Conservation (phyloP, 768 basidiomycete species). For the Serendipita indica region DNA sequence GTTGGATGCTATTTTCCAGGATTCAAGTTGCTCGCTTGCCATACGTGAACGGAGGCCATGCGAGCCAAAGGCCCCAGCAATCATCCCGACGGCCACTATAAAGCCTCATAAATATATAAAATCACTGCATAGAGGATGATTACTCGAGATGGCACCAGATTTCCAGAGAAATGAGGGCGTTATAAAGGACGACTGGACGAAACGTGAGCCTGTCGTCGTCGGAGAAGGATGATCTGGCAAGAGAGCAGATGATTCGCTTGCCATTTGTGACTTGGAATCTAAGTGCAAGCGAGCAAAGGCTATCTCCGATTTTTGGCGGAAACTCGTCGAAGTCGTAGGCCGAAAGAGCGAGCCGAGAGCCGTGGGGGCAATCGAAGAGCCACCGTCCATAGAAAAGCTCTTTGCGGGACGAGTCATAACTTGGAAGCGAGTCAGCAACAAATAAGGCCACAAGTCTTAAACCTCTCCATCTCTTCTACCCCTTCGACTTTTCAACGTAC, state of each 20-base stretch:
- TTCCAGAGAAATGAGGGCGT: constrained; percentile 13
- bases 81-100: constrained; percentile 34
- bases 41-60: constrained; percentile 42
- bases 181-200: neutral
- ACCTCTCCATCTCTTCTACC: neutral
- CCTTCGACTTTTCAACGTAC: too few species aligned
- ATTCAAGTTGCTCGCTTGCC: constrained; percentile 36
- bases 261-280: neutral
- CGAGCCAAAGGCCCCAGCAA: constrained; percentile 53
- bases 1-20: constrained; percentile 47
- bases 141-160: constrained; percentile 12
- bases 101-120: neutral
- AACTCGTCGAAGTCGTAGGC: neutral
- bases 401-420: too few species aligned
- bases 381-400: too few species aligned
- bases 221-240: neutral
- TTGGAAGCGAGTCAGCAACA: too few species aligned
- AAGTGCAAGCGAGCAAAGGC: neutral
- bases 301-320: neutral
- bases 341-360: neutral
- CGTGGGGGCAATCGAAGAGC: neutral
- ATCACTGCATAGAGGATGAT: neutral
- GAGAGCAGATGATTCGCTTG: constrained; percentile 2
- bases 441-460: neutral
- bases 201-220: neutral